Evolutionary conservation across 495 filamentous ascomycete genomes (phyloP).

Genomic region (Staphylotrichum longicolle): DNA sequence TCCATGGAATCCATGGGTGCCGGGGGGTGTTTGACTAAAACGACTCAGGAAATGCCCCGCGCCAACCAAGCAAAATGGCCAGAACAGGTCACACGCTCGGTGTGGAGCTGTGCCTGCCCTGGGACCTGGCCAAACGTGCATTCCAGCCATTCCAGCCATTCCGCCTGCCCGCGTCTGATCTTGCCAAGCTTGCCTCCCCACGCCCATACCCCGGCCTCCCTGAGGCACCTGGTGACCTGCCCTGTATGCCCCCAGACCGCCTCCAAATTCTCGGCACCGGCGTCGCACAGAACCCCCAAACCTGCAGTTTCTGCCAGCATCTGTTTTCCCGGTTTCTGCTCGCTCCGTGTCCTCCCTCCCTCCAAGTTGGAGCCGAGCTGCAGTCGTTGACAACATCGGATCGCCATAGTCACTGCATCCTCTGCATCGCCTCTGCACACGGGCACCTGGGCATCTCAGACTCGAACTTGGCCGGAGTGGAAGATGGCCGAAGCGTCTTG

Average conservation of each 20-base stretch:
- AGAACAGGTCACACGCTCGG: constrained; percentile 31
- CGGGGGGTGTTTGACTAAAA: constrained; percentile 24
- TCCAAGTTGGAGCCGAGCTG: not conserved
- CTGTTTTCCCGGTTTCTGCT: constrained; percentile 20
- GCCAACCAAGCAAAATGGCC: constrained; percentile 29
- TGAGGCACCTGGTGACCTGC: constrained; percentile 23
- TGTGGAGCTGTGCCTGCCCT: constrained; percentile 2
- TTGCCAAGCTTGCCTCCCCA: constrained; percentile 11
- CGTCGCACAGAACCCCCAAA: constrained; percentile 23
- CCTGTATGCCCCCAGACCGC: constrained; percentile 29
- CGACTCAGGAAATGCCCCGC: constrained; percentile 8
- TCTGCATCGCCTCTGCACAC: too few relatives aligned
- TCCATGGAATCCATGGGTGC: constrained; percentile 14
- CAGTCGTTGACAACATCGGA: constrained; percentile 7
- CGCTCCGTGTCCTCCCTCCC: constrained; percentile 5
- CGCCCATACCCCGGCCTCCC: constrained; percentile 1
- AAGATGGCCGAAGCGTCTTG: too few relatives aligned
- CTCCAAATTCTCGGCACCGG: constrained; percentile 28
- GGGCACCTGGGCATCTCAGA: too few relatives aligned
- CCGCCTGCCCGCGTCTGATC: constrained; percentile 19
- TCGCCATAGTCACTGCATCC: not conserved
- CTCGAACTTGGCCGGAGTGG: too few relatives aligned
- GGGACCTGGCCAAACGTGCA: constrained; percentile 7
- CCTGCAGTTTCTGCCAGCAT: constrained; percentile 14
- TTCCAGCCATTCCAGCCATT: constrained; percentile 16